Conservation (phyloP, 345 rosid species). For the Nephelium lappaceum region DNA sequence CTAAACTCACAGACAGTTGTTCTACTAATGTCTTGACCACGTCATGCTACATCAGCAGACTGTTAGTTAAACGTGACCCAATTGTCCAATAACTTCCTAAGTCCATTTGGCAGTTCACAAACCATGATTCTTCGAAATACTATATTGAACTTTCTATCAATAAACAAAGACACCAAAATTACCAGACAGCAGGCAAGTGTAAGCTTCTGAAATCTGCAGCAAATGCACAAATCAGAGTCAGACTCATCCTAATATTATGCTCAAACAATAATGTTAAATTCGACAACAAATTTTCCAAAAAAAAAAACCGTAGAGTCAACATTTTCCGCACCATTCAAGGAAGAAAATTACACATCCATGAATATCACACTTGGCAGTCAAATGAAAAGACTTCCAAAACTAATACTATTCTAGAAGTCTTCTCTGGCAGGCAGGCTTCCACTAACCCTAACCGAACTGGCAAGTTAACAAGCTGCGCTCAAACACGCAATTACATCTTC, state of each 20-base stretch:
- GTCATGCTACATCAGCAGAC: not conserved
- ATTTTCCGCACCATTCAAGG: not conserved
- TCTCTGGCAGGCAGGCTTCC: not conserved
- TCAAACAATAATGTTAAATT: not conserved
- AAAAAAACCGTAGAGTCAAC: not conserved
- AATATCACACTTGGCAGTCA: not conserved
- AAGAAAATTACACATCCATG: not conserved
- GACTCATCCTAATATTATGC: not conserved
- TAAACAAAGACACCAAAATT: conserved; percentile 26
- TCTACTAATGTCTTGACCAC: not conserved
- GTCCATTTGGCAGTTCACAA: conserved; percentile 41
- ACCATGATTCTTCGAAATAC: conserved; percentile 21
- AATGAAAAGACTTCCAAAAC: not conserved
- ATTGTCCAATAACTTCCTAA: conserved; percentile 17
- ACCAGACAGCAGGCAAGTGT: conserved; percentile 65
- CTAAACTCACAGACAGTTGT: conserved; percentile 10
- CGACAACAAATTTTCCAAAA: not conserved
- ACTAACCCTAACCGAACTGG: not conserved
- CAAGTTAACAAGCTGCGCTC: not conserved
- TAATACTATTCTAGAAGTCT: not conserved
- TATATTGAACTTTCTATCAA: not conserved
- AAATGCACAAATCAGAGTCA: conserved; percentile 24
- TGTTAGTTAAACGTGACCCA: conserved; percentile 5
- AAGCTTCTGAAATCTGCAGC: conserved; percentile 76
- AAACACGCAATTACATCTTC: not conserved